phyloP scores from a whole-genome alignment of 2,329 filamentous ascomycete genomes.

The Tolypocladium nubicola region DNA sequence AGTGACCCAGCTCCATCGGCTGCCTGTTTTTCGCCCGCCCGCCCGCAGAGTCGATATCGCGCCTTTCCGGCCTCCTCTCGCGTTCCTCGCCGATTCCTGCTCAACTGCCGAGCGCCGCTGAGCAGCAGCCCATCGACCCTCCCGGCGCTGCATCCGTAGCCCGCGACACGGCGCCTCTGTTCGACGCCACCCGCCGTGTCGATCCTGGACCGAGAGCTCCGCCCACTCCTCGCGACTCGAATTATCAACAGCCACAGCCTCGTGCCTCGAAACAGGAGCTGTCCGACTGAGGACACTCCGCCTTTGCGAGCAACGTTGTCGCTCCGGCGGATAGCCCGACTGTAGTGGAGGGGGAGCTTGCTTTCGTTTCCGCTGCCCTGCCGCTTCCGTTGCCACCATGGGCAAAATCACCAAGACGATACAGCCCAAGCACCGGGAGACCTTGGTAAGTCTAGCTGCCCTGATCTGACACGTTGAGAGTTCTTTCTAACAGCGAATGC shows the following conservation, averaged over 20 bases:
- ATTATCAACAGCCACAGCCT: background rate
- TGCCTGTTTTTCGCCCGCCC: background rate
- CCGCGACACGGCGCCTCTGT: background rate
- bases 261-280: slow-evolving; percentile 12
- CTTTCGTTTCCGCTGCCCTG: slow-evolving; percentile 40
- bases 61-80: background rate
- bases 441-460: slow-evolving; percentile 38
- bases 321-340: slow-evolving; percentile 25
- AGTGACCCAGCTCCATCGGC: slow-evolving; percentile 7
- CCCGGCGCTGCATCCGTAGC: background rate
- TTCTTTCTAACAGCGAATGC: background rate
- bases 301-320: slow-evolving; percentile 25
- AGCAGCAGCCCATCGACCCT: background rate
- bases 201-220: background rate
- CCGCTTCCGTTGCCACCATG: slow-evolving; percentile 50
- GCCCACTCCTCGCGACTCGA: background rate
- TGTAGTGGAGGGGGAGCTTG: slow-evolving; percentile 49
- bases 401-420: slow-evolving; percentile 59
- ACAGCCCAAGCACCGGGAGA: slow-evolving; percentile 57
- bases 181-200: background rate
- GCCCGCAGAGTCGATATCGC: background rate
- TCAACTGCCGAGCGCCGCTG: background rate
- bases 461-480: background rate
- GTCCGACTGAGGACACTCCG: slow-evolving; percentile 22
- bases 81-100: background rate